Base-by-base conservation (phyloP, 2,329 filamentous ascomycete genomes). In the Madurella mycetomatis region DNA sequence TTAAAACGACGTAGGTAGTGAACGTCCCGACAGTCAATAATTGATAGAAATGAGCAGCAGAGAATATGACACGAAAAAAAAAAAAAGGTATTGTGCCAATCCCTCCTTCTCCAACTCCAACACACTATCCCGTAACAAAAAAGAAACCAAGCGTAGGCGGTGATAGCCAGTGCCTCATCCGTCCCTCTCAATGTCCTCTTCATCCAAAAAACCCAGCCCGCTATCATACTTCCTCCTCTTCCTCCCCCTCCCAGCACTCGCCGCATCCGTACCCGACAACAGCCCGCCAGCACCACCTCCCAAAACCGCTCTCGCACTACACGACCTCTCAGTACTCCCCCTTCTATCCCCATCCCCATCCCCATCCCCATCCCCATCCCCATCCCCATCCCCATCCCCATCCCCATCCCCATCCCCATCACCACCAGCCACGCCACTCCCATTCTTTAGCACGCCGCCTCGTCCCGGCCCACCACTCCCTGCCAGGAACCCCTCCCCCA, bases 141-240 rank as follows among this genome's bases (percentile, higher is more conserved):
- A 41, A 30, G 39, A 30, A 37, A 9, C 13, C 25, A 4, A 25
- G 25, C 7, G 25, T 25, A 25, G 30, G 30, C 18, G 5, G 17
- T 41, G 2, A 13, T 19, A 31, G 7, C 34, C 12, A 4, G 2
- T 16, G 19, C 19, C 30, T 47, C 12, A 53, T 34, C 41, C 45
- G 34, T 11, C 18, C 34, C 15, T 41, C n/a, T 71, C 70, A 16
- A 71, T 66, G 51, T 76, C 76, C 37, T 81, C 79, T 62, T 83
- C 80, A 30, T 80, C 78, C 64, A 82, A 59, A 19, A 84, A 69
- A 0, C 79, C 79, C 47, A 84, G 62, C 0, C 80, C 81, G 51
- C 78, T 82, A 64, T 84, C 81, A 58, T 76, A 74, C 54, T 74
- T 71, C 55, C 78, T 73, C 55, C 71, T 70, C 69, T 75, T 80